Base-by-base conservation (phyloP, 176 grass and related monocot species). In the Thinopyrum elongatum region DNA sequence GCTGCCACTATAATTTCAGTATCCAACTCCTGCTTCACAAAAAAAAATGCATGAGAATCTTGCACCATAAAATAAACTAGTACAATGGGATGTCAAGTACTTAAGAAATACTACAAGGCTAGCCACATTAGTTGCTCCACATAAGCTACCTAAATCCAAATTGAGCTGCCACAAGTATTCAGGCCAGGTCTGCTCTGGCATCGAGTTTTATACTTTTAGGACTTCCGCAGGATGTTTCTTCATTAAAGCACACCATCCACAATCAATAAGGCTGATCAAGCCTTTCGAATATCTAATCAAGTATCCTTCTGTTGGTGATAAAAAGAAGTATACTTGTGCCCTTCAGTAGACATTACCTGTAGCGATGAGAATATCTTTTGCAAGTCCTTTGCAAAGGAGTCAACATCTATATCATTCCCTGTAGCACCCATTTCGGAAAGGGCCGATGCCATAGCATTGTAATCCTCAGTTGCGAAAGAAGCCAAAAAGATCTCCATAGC, bases 401-500 rank as follows among this genome's bases (percentile, higher is more conserved):
- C 69, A 68, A 87, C 67, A 86, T 98, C 86, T 65, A 98, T 92
- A 89, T 95, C 83, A 73, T 95, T 94, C 68, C 90, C 93, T 33
- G 96, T 94, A 69, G 93, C 96, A 70, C 96, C 96, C 93, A 98
- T 98, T 86, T 98, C 93, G 17, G 89, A 91, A 76, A 98, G 94
- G 29, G 93, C 57, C 39, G 90, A 78, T 36, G 96, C 96, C 96
- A 98, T 98, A 77, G 91, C 77, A 73, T 88, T 60, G 73, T 98
- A 98, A 88, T 98, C 86, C 84, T 95, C 93, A 86, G 81, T 88
- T 86, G 91, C 86, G 15, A 98, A 98, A 46, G 96, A 98, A 85
- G 83, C 88, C 86, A 98, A 95, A 89, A 95, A 95, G 44, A 91
- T 82, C 82, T 98, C 96, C 93, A 98, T 98, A 55, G 93, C 96